Evolutionary conservation across 2,329 filamentous ascomycete species (phyloP).

Genomic region (Talaromyces pinophilus): DNA sequence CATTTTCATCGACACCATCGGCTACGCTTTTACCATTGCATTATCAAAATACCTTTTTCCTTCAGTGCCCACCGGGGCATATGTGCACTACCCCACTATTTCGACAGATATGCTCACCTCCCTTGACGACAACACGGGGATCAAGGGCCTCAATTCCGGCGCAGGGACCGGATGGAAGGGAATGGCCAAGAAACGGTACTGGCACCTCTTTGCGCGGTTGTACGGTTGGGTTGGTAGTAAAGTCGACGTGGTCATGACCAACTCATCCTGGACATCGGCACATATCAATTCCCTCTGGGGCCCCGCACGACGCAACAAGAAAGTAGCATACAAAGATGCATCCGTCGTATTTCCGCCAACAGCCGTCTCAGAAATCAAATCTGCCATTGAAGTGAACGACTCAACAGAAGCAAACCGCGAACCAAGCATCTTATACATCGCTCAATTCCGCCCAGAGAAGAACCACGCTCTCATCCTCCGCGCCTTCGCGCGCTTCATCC

Average conservation of each 20-base stretch:
- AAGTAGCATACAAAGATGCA: constrained; percentile 48
- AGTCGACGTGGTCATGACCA: constrained; percentile 95
- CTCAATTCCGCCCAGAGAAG: constrained; percentile 96
- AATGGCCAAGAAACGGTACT: constrained; percentile 74
- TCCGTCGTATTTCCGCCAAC: constrained; percentile 88
- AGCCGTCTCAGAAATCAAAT: constrained; percentile 79
- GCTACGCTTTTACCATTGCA: constrained; percentile 87
- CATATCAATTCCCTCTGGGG: constrained; percentile 84
- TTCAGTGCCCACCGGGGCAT: constrained; percentile 79
- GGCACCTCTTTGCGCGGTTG: constrained; percentile 77
- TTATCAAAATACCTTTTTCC: constrained; percentile 81
- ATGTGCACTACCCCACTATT: constrained; percentile 97
- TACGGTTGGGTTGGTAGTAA: constrained; percentile 82
- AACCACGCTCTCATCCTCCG: constrained; percentile 86
- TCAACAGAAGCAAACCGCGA: constrained; percentile 70
- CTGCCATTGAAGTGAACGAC: constrained; percentile 69
- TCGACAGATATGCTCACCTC: constrained; percentile 95
- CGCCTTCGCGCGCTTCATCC: constrained; percentile 77
- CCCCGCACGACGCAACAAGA: constrained; percentile 38
- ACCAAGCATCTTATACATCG: constrained; percentile 82
- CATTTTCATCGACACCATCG: constrained; percentile 96
- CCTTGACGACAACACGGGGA: constrained; percentile 66
- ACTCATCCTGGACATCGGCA: constrained; percentile 88
- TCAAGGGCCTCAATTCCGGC: constrained; percentile 78
- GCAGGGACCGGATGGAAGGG: constrained; percentile 73